These are phyloP conservation scores for Penstemon davidsonii DNA, from an alignment of 257 asterid species.

Conservation along the genomic window DNA sequence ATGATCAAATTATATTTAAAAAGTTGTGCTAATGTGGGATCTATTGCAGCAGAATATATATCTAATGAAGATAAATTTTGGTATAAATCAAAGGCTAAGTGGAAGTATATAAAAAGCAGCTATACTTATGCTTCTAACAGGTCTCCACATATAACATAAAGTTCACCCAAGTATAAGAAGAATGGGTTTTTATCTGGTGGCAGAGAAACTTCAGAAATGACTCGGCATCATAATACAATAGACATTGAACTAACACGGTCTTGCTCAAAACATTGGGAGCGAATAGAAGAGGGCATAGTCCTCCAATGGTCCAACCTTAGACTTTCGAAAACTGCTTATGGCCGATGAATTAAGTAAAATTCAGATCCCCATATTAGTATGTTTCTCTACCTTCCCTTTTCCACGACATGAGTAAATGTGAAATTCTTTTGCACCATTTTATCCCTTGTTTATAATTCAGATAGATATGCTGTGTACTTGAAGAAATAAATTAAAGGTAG, in stretches of 20 bases:
- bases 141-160: neutral
- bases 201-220: neutral
- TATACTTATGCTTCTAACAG: slow-evolving; percentile 14
- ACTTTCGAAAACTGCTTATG: slow-evolving; percentile 9
- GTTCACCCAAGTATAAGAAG: neutral
- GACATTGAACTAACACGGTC: slow-evolving; percentile 13
- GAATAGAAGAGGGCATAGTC: neutral
- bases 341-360: neutral
- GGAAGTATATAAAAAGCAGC: slow-evolving; percentile 8
- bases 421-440: neutral
- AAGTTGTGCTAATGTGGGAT: slow-evolving; percentile 6
- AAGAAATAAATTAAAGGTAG: too few relatives aligned
- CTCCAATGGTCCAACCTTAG: neutral
- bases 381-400: neutral
- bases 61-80: slow-evolving; percentile 17
- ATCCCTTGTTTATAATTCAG: neutral
- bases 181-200: neutral
- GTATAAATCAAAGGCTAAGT: slow-evolving; percentile 16
- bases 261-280: neutral
- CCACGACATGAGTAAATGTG: neutral
- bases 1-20: neutral
- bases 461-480: too few relatives aligned
- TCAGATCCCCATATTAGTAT: neutral
- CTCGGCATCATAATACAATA: slow-evolving; percentile 7
- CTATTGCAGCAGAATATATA: slow-evolving; percentile 22